These are phyloP conservation scores for Geotrichum restrictum DNA, from an alignment of 1,139 yeast genomes.

Conservation along the genomic window DNA sequence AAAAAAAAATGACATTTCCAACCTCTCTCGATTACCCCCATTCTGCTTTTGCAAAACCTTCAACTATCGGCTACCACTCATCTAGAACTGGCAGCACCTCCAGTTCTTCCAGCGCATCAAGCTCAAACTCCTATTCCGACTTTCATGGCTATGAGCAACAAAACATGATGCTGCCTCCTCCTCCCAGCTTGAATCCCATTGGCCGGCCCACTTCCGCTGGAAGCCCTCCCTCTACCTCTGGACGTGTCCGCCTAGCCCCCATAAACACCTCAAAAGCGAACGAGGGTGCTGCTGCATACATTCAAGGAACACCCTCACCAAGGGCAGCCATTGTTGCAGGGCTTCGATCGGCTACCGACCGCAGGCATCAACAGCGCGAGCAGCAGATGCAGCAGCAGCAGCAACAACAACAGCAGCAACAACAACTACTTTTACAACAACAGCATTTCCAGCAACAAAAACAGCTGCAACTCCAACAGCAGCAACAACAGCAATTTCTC, in stretches of 20 bases:
- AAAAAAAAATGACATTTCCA: neutral
- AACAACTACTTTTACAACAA: slow-evolving; percentile 18
- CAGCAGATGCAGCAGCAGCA: slow-evolving; percentile 16
- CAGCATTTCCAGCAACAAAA: slow-evolving; percentile 14
- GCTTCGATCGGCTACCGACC: slow-evolving; percentile 34
- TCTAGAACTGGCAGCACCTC: neutral
- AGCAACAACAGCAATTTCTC: slow-evolving; percentile 5
- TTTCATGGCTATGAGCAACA: slow-evolving; percentile 40
- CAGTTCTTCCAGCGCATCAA: slow-evolving; percentile 82
- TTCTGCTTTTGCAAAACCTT: neutral
- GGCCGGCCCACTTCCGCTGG: neutral
- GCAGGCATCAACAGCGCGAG: slow-evolving; percentile 30
- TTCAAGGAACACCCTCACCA: slow-evolving; percentile 21
- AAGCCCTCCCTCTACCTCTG: neutral
- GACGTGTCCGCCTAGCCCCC: slow-evolving; percentile 12
- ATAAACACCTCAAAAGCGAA: slow-evolving; percentile 16
- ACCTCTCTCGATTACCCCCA: neutral
- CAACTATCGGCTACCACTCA: neutral
- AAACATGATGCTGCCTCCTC: neutral
- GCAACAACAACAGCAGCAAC: slow-evolving; percentile 11
- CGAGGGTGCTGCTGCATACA: slow-evolving; percentile 1
- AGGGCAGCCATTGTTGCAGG: slow-evolving; percentile 36
- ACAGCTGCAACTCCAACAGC: slow-evolving; percentile 14
- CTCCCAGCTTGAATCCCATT: neutral
- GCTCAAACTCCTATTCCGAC: slow-evolving; percentile 80